phyloP scores from a whole-genome alignment of 2,329 filamentous ascomycete genomes.

The Aphanocladium album region DNA sequence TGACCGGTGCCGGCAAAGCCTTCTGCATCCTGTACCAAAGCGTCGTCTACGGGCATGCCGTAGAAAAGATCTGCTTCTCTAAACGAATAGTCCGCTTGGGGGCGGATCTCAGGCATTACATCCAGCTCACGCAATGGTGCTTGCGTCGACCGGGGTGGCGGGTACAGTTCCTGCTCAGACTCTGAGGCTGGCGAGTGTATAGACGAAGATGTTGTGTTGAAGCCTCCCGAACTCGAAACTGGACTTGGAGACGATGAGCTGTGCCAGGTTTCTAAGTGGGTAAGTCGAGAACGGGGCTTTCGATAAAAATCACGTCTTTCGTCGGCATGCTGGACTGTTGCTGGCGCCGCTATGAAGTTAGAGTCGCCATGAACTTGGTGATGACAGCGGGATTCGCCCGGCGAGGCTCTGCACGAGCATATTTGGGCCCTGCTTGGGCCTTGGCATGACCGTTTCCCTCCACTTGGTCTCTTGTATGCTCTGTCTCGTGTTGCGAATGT shows the following conservation, averaged over 20 bases:
- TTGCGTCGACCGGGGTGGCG: neutral
- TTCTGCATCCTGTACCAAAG: neutral
- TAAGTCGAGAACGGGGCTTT: neutral
- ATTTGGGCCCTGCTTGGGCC: neutral
- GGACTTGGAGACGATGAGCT: neutral
- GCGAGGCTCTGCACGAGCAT: neutral
- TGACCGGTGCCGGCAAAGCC: neutral
- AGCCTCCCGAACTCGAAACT: neutral
- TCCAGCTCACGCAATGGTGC: neutral
- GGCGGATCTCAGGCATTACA: neutral
- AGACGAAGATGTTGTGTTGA: neutral
- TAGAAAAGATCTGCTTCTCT: slow-evolving; percentile 8
- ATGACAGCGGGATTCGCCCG: neutral
- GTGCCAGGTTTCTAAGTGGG: neutral
- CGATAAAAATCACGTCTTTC: slow-evolving; percentile 2
- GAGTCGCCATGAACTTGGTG: neutral
- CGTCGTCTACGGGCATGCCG: neutral
- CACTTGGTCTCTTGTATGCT: neutral
- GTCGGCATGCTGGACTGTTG: neutral
- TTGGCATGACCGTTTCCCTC: neutral
- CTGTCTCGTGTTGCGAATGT: neutral
- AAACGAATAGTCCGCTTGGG: neutral
- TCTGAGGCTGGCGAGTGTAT: neutral
- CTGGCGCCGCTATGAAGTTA: neutral
- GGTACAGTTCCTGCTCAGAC: neutral